phyloP scores from a whole-genome alignment of 1,284 basidiomycete species.

The Porodaedalea pini region DNA sequence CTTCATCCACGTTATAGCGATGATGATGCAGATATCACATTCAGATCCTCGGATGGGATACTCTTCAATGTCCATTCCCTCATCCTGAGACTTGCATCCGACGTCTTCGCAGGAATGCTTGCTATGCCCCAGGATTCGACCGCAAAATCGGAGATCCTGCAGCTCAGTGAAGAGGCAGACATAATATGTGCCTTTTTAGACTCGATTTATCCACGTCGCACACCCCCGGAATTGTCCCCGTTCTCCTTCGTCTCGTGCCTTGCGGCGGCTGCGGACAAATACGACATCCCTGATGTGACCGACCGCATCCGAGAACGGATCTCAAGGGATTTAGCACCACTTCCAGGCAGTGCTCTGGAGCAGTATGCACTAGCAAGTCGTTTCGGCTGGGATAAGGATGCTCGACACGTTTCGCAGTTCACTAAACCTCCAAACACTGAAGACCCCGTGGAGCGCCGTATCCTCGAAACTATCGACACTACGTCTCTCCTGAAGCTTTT shows the following conservation, averaged over 20 bases:
- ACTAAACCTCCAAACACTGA: slow-evolving; percentile 5
- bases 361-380: slow-evolving; percentile 41
- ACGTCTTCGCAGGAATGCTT: slow-evolving; percentile 11
- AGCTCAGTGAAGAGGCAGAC: neutral
- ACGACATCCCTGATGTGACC: slow-evolving; percentile 8
- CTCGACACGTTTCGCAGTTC: slow-evolving; percentile 23
- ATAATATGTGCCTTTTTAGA: slow-evolving; percentile 10
- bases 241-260: neutral
- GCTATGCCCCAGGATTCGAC: neutral
- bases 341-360: slow-evolving; percentile 33
- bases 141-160: neutral
- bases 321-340: neutral
- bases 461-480: slow-evolving; percentile 5
- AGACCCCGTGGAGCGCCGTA: neutral
- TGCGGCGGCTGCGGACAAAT: slow-evolving; percentile 11
- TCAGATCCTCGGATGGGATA: slow-evolving; percentile 13
- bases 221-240: neutral
- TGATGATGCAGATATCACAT: slow-evolving; percentile 10
- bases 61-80: slow-evolving; percentile 15
- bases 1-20: slow-evolving; percentile 1
- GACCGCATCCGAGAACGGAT: neutral
- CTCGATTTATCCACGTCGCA: slow-evolving; percentile 12
- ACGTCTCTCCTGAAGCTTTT: slow-evolving; percentile 5
- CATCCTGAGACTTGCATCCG: slow-evolving; percentile 14
- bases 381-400: slow-evolving; percentile 42